Evolutionary conservation across 495 filamentous ascomycete genomes (phyloP).

Genomic region (Aspergillus carlsbadensis): DNA sequence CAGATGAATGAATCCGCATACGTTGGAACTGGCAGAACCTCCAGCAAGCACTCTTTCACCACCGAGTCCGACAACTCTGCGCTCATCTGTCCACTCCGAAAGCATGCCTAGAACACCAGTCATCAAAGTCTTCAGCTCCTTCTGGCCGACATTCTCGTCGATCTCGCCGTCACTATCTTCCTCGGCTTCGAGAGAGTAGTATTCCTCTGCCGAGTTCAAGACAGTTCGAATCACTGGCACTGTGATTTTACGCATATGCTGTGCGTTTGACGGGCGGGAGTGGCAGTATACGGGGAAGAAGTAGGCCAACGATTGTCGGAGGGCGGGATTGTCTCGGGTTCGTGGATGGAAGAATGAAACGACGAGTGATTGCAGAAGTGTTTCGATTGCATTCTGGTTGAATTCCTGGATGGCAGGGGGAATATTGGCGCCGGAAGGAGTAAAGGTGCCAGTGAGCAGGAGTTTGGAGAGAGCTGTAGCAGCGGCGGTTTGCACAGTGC

Average conservation of each 20-base stretch:
- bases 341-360: conserved; percentile 89
- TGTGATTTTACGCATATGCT: conserved; percentile 69
- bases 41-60: conserved; percentile 51
- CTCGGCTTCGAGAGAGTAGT: conserved; percentile 51
- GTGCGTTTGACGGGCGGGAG: conserved; percentile 73
- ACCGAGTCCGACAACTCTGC: conserved; percentile 74
- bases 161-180: conserved; percentile 55
- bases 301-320: conserved; percentile 87
- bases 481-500: conserved; percentile 78
- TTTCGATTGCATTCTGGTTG: conserved; percentile 46
- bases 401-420: conserved; percentile 48
- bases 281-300: conserved; percentile 97
- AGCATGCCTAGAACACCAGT: conserved; percentile 73
- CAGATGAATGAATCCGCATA: conserved; percentile 54
- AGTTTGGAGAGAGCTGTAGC: conserved; percentile 82
- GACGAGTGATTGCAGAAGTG: conserved; percentile 79
- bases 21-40: conserved; percentile 51
- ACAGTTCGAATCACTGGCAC: conserved; percentile 67
- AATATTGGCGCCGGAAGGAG: conserved; percentile 42
- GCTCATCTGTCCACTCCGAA: conserved; percentile 93
- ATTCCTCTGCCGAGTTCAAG: conserved; percentile 48
- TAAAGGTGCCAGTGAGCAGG: conserved; percentile 62
- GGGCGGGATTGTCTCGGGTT: conserved; percentile 76
- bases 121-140: conserved; percentile 79
- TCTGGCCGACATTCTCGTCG: conserved; percentile 69